A percentile compares a stretch with the other conserved stretches of the same genome.
Evolutionary conservation across 1,139 yeast genomes (phyloP).

Genomic region (Protomyces inouyei): DNA sequence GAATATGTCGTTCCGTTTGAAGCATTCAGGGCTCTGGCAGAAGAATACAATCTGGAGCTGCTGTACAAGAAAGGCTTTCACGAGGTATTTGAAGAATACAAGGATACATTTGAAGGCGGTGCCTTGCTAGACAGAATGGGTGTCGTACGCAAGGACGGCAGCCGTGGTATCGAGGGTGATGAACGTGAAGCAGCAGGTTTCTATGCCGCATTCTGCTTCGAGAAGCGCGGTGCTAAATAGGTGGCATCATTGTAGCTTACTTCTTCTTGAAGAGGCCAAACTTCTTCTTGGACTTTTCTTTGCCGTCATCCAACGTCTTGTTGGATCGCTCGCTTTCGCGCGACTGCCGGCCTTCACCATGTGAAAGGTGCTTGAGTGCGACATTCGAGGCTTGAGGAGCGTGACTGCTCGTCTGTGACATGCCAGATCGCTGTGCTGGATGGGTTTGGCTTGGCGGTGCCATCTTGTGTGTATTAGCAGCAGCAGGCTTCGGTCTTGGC

Average conservation of each 20-base stretch:
- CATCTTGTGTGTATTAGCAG: constrained; percentile 4
- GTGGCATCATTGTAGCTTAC: background rate
- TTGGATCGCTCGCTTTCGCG: background rate
- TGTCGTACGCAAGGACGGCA: constrained; percentile 56
- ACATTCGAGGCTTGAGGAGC: background rate
- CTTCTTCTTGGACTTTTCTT: constrained; percentile 27
- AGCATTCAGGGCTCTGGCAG: constrained; percentile 57
- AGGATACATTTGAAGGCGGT: constrained; percentile 51
- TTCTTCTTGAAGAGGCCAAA: constrained; percentile 36
- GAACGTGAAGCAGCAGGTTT: constrained; percentile 89
- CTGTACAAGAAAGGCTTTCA: constrained; percentile 72
- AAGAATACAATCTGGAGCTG: constrained; percentile 71
- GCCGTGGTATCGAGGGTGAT: constrained; percentile 80
- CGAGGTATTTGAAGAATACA: constrained; percentile 74
- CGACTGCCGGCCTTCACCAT: background rate
- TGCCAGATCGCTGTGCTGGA: background rate
- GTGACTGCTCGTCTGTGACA: background rate
- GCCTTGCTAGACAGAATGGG: constrained; percentile 56
- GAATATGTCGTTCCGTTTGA: constrained; percentile 98
- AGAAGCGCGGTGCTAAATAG: constrained; percentile 41
- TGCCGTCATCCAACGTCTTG: constrained; percentile 9
- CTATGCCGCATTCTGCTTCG: constrained; percentile 74
- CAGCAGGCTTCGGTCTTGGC: constrained; percentile 24
- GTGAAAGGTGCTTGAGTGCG: background rate
- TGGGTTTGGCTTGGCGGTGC: background rate